Percentiles rank a stretch among this genome's conserved stretches.
Conservation (phyloP, 2,329 filamentous ascomycete species). For the Didymella exigua region DNA sequence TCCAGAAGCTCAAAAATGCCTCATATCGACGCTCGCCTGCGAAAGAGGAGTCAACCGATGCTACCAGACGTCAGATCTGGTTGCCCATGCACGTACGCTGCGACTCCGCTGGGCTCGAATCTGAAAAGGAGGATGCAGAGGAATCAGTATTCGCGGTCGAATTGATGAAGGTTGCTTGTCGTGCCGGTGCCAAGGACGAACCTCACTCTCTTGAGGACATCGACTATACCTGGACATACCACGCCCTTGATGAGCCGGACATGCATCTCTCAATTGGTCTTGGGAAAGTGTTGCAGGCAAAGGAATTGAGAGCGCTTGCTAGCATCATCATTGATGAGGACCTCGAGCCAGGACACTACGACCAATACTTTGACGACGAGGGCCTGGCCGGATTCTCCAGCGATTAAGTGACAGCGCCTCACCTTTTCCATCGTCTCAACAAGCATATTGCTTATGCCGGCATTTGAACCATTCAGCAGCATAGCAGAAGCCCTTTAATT, state of each 20-base stretch:
- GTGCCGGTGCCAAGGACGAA: constrained; percentile 28
- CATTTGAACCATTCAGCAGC: neutral
- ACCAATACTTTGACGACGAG: constrained; percentile 19
- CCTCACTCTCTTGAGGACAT: constrained; percentile 39
- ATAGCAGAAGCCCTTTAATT: neutral
- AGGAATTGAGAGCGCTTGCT: constrained; percentile 28
- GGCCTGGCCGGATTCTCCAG: constrained; percentile 21
- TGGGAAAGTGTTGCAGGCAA: constrained; percentile 25
- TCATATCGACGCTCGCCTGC: constrained; percentile 20
- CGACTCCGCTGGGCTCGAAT: constrained; percentile 26
- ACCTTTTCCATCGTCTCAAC: neutral
- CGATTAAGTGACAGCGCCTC: neutral
- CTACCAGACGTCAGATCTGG: constrained; percentile 11
- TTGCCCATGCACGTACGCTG: constrained; percentile 31
- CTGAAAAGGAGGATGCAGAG: constrained; percentile 5
- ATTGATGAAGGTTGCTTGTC: constrained; percentile 34
- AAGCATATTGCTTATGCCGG: neutral
- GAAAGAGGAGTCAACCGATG: constrained; percentile 21
- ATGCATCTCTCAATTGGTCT: constrained; percentile 39
- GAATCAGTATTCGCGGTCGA: constrained; percentile 31
- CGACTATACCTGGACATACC: constrained; percentile 37
- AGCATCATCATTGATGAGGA: constrained; percentile 28
- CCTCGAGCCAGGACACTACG: constrained; percentile 18
- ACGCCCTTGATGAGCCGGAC: constrained; percentile 26
- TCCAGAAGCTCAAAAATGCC: constrained; percentile 53